Base-by-base conservation (phyloP, 31 red algal species). In the Odonthalia washingtoniensis region DNA sequence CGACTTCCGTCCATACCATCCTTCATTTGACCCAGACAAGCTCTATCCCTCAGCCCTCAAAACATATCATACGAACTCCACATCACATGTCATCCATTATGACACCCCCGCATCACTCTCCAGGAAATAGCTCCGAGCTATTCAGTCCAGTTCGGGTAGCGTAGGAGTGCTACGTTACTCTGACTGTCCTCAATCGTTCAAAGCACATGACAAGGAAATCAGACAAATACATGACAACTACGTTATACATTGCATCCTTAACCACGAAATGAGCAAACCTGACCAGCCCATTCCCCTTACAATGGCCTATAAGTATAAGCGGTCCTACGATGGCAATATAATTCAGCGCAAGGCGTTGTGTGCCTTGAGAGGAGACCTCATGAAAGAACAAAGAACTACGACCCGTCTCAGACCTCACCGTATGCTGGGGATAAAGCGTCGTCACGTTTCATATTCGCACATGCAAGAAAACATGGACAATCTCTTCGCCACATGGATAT, bases 291-390 rank as follows among this genome's bases (percentile, higher is more conserved):
- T 81, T 35, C 53, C 53, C 16, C 45, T 81, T 2, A 81, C 62
- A 40, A 84, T 84, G 80, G 70, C 80, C 4, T 45, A 84, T 36
- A 28, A 84, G 70, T 12, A 3, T 44, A 9, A 69, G 45, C 65
- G 0, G 31, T 2, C 24, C 27, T 17, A 40, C 39, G 9, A 2
- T 14, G 2, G n/a, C n/a, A n/a, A n/a, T n/a, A 41, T 72, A 44
- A 17, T 45, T 21, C 63, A 32, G 24, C 33, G 37, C 0, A 45
- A 84, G 6, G 62, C 80, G 16, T 37, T 67, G 38, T 87, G 38
- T 17, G 16, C 83, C 1, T 17, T 87, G n/a, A 5, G 70, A 75
- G 83, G 70, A 3, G 83, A 87, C n/a, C 70, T 12, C 28, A 77
- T 87, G 83, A 74, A 35, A 18, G 69, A 38, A 12, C 5, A 87